phyloP scores from a whole-genome alignment of 192 early-diverging fungal species.

The Entomortierella parvispora region DNA sequence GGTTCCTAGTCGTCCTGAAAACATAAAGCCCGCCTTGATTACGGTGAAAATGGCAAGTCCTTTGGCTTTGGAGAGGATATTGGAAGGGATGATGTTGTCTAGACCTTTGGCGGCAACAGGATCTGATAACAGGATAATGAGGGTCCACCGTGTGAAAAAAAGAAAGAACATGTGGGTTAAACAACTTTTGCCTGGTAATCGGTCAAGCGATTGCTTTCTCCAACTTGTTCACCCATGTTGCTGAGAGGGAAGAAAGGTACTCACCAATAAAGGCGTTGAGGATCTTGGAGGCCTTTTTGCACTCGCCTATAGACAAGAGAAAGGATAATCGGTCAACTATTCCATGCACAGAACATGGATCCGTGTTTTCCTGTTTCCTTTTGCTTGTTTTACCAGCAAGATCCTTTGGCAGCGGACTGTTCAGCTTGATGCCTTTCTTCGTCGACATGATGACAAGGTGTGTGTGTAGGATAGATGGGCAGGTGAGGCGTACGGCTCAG shows the following conservation, averaged over 20 bases:
- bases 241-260: conserved; percentile 4
- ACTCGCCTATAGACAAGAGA: conserved; percentile 50
- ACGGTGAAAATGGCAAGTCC: conserved; percentile 95
- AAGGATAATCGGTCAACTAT: neutral
- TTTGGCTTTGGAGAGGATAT: conserved; percentile 77
- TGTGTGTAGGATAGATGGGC: conserved; percentile 18
- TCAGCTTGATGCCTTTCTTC: conserved; percentile 37
- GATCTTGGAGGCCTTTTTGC: conserved; percentile 62
- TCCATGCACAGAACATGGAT: too few relatives aligned
- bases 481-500: neutral
- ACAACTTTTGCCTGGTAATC: neutral
- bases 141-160: neutral
- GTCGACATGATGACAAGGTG: too few relatives aligned
- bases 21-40: conserved; percentile 93
- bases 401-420: conserved; percentile 47
- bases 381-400: conserved; percentile 24
- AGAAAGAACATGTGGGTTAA: too few relatives aligned
- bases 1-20: conserved; percentile 87
- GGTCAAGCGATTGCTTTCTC: too few relatives aligned
- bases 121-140: conserved; percentile 8
- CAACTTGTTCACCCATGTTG: too few relatives aligned
- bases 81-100: conserved; percentile 75
- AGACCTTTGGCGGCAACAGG: conserved; percentile 57
- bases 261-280: conserved; percentile 63
- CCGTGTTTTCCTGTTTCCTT: too few relatives aligned